phyloP scores from a whole-genome alignment of 2,329 filamentous ascomycete genomes.

The Stagonosporopsis chrysanthemi region DNA sequence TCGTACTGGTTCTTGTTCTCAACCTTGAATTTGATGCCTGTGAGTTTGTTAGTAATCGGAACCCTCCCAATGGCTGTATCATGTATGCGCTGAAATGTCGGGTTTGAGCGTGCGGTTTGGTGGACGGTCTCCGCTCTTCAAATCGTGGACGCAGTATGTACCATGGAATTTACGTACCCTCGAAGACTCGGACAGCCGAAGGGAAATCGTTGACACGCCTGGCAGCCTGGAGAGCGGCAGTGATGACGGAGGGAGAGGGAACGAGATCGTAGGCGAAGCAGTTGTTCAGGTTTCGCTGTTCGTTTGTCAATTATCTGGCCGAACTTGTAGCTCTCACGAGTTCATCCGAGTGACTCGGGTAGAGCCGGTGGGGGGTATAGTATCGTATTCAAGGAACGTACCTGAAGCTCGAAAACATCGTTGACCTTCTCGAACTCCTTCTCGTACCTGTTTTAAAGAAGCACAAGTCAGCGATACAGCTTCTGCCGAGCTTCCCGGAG shows the following conservation, averaged over 20 bases:
- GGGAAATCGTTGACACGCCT: slow-evolving; percentile 98
- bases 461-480: slow-evolving; percentile 37
- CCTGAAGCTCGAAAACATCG: slow-evolving; percentile 99
- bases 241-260: slow-evolving; percentile 88
- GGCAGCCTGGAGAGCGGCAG: slow-evolving; percentile 90
- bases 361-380: slow-evolving; percentile 24
- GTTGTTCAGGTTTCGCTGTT: slow-evolving; percentile 94
- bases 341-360: slow-evolving; percentile 21
- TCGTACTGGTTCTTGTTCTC: slow-evolving; percentile 98
- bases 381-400: slow-evolving; percentile 57
- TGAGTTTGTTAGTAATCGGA: slow-evolving; percentile 35
- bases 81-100: background rate
- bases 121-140: background rate
- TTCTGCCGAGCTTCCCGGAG: slow-evolving; percentile 28
- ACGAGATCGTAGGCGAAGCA: slow-evolving; percentile 99
- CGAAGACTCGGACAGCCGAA: slow-evolving; percentile 96
- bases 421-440: slow-evolving; percentile 98
- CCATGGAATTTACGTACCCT: slow-evolving; percentile 70
- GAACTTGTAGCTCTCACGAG: slow-evolving; percentile 1
- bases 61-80: slow-evolving; percentile 12
- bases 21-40: slow-evolving; percentile 98
- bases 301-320: slow-evolving; percentile 26
- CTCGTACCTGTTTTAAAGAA: slow-evolving; percentile 76
- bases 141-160: no score
- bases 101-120: background rate